These are phyloP conservation scores for Miscanthus sacchariflorus DNA, from an alignment of 202 grass and related monocot species.

Conservation along the genomic window DNA sequence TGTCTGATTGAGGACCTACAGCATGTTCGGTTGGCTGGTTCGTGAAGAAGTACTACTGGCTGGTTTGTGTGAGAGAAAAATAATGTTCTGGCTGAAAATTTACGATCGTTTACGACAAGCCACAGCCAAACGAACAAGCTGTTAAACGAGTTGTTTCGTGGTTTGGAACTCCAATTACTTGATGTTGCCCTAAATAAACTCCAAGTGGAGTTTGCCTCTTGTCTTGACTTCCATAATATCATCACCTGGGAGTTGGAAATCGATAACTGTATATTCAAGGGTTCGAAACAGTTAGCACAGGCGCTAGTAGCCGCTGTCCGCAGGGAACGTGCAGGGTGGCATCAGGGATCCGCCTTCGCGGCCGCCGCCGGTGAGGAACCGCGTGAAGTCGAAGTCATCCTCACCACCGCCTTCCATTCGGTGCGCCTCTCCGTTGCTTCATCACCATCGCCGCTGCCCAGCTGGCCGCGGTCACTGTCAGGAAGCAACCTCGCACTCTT, in stretches of 20 bases:
- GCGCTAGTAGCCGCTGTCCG: constrained; percentile 41
- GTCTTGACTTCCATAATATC: neutral
- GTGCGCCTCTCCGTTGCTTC: too few species aligned
- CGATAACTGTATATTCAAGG: neutral
- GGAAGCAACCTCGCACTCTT: too few species aligned
- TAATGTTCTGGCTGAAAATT: too few species aligned
- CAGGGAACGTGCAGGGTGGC: constrained; percentile 39
- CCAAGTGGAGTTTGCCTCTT: neutral
- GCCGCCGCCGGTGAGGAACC: neutral
- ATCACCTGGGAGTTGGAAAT: neutral
- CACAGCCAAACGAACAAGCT: too few species aligned
- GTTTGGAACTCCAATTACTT: neutral
- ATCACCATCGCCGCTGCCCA: neutral
- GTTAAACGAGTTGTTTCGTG: neutral
- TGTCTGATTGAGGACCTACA: neutral
- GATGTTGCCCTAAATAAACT: neutral
- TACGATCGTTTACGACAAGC: too few species aligned
- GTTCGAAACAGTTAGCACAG: neutral
- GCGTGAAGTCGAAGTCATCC: neutral
- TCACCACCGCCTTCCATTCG: too few species aligned
- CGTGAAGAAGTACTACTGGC: too few species aligned
- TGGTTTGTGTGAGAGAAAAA: too few species aligned
- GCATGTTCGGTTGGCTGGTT: too few species aligned
- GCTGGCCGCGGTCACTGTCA: neutral
- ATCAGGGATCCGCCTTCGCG: neutral